Evolutionary conservation across 805 yeast species (phyloP), one percentile per base, ranked within the genome.

Genomic region (Yueomyces sinensis): DNA sequence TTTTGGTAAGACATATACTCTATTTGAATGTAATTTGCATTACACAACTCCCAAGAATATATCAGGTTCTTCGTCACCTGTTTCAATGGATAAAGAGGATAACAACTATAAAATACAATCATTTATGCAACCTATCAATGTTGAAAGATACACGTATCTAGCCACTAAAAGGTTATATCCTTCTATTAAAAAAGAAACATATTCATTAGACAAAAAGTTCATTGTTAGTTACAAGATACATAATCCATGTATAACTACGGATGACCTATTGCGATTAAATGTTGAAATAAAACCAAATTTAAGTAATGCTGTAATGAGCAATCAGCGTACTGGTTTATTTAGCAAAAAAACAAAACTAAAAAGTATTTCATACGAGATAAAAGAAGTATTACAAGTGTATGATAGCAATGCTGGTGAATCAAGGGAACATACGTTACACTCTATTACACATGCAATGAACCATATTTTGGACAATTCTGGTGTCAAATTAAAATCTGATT

Each of bases 161-260:
- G 82, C 82, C 1, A 56, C 72, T 4, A 68, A 65, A 38, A 54
- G 72, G 18, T 70, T 73, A 44, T 74, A 65, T 41, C 76, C 74
- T 41, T 68, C 74, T 0, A 52, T 70, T 0, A 48, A 61, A 11
- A 72, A 66, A 38, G 49, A 58, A 2, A 56, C 57, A 3, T 58
- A 54, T 13, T 66, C 78, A 1, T 54, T 61, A 14, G 81, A 76
- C 46, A 59, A 62, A 9, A 69, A 65, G 39, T 61, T 70, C 9
- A 45, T 66, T 23, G 59, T 69, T 7, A 70, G 67, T 17, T 58
- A 69, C 32, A 54, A 58, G 5, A 43, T 76, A 15, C 71, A 75
- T 1, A 62, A 63, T 5, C 62, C 74, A 5, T 67, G 77, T 23
- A 62, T 75, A n/a, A 77, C 81, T 1, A 76, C 76, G 0, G 62